phyloP scores from a whole-genome alignment of 768 basidiomycete species.

The Panaeolus cyanescens region DNA sequence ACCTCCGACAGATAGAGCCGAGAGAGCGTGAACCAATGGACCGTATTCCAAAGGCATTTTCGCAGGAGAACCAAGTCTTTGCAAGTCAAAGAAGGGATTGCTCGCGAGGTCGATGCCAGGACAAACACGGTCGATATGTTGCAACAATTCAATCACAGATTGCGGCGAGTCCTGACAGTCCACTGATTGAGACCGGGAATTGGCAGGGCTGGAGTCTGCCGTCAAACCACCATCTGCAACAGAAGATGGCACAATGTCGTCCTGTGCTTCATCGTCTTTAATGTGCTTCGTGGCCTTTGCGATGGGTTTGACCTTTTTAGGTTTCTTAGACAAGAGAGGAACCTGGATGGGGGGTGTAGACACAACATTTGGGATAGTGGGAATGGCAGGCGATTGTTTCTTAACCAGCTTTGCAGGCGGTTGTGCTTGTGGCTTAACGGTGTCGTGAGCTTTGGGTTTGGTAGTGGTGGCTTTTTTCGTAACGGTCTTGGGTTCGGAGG shows the following conservation, averaged over 20 bases:
- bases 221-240: slow-evolving; percentile 44
- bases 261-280: slow-evolving; percentile 63
- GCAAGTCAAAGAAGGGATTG: slow-evolving; percentile 75
- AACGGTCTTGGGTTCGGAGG: not conserved
- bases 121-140: slow-evolving; percentile 63
- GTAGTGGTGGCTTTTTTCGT: not conserved
- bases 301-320: slow-evolving; percentile 77
- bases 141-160: slow-evolving; percentile 64
- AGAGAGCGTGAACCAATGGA: slow-evolving; percentile 82
- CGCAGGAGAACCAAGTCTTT: slow-evolving; percentile 71
- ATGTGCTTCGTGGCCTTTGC: slow-evolving; percentile 55
- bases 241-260: slow-evolving; percentile 42
- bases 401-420: slow-evolving; percentile 2
- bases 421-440: not conserved
- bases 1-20: slow-evolving; percentile 83
- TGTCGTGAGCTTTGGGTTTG: not conserved
- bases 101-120: slow-evolving; percentile 66
- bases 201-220: slow-evolving; percentile 52
- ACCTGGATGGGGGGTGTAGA: slow-evolving; percentile 41
- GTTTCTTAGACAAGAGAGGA: slow-evolving; percentile 79
- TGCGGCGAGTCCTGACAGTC: slow-evolving; percentile 49
- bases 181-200: slow-evolving; percentile 63
- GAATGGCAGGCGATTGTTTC: not conserved
- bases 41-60: slow-evolving; percentile 85
- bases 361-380: not conserved